Base-by-base conservation (phyloP, 192 early-diverging fungal species). In the Chytriomyces hyalinus region DNA sequence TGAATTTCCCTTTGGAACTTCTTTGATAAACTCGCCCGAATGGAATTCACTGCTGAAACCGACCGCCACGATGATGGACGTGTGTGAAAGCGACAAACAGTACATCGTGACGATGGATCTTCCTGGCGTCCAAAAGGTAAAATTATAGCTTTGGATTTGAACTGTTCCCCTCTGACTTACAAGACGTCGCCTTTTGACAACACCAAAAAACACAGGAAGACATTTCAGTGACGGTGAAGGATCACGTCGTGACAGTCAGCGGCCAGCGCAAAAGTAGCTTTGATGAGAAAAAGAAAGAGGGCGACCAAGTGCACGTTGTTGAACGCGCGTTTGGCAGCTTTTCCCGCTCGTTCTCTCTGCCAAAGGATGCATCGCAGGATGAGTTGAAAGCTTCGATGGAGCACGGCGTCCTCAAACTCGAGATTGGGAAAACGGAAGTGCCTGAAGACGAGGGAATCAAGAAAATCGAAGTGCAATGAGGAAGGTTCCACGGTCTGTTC, bases 291-390 rank as follows among this genome's bases (percentile, higher is more conserved):
- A 79, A 81, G 15, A 76, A 87, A 50, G 71, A 48, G 43, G 71
- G n/a, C 26, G 22, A 75, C 9, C 82, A 83, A 67, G 76, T 78
- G 3, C 85, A 79, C 24, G 80, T 81, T 44, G 80, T 82, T 70
- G 88, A 89, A 70, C 80, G 88, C 26, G 77, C 82, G 51, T 80
- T 66, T 48, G 87, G 87, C 15, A 73, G 47, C 22, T 90, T 80
- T 70, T 75, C 72, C n/a, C 86, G 88, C 17, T 74, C 68, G 17
- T 78, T 90, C 59, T 68, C 78, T n/a, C 79, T 90, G n/a, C 87
- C 88, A n/a, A 46, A 44, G 17, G 76, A 77, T 43, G 76, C 67
- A 5, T 13, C 10, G 24, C 9, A n/a, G 4, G 76, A 70, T 7
- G 17, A 26, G 28, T 61, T 77, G 44, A 70, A 49, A 15, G 76